Conservation (phyloP, 306 rosid genomes). For the Dicorynia guianensis region DNA sequence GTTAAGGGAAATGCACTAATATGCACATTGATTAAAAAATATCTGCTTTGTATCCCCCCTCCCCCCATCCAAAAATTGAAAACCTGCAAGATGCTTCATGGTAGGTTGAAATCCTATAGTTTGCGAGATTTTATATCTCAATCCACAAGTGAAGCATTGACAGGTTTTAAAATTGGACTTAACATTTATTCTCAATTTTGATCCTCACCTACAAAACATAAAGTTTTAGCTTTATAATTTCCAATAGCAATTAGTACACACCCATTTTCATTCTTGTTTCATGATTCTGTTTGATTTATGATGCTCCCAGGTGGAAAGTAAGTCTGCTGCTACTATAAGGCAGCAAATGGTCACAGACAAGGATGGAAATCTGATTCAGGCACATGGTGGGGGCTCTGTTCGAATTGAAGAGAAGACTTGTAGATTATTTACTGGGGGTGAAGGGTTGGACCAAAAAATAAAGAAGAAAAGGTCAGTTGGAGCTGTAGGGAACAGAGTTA, state of each 20-base stretch:
- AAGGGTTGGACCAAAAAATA: constrained; percentile 83
- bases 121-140: background rate
- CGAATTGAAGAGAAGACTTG: constrained; percentile 89
- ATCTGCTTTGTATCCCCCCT: too few relatives aligned
- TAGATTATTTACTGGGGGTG: constrained; percentile 85
- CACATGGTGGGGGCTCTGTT: constrained; percentile 58
- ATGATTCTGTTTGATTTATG: constrained; percentile 43
- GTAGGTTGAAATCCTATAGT: background rate
- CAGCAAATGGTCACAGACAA: constrained; percentile 63
- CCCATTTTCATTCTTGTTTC: constrained; percentile 30
- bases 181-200: constrained; percentile 6
- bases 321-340: constrained; percentile 63
- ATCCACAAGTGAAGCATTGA: constrained; percentile 25
- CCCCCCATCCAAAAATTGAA: too few relatives aligned
- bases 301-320: constrained; percentile 71
- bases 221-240: constrained; percentile 25
- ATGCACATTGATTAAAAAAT: background rate
- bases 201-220: background rate
- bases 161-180: constrained; percentile 15
- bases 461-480: constrained; percentile 92
- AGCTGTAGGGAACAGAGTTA: constrained; percentile 70
- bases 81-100: background rate
- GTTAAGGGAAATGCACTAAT: background rate
- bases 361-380: constrained; percentile 65
- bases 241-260: constrained; percentile 33